Conservation (phyloP, 768 basidiomycete genomes). For the Trametes sanguinea region DNA sequence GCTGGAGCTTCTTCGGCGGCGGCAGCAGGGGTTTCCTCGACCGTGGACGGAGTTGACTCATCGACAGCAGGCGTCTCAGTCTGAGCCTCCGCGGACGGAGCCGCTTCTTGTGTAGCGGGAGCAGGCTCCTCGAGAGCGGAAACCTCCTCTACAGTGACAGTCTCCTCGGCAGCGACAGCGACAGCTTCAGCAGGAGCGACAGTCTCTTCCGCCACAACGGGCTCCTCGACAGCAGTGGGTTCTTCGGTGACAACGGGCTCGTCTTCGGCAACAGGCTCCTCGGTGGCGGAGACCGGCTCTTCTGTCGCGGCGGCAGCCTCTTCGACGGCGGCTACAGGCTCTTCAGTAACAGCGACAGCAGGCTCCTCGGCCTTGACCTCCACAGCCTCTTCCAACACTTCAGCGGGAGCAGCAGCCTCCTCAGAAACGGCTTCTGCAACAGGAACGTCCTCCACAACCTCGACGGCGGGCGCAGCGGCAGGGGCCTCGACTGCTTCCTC, state of each 20-base stretch:
- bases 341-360: neutral
- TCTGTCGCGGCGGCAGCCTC: neutral
- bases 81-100: too few relatives aligned
- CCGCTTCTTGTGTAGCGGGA: too few relatives aligned
- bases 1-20: neutral
- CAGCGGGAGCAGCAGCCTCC: neutral
- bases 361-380: neutral
- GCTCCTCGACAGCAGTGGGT: slow-evolving; percentile 2
- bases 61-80: too few relatives aligned
- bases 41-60: too few relatives aligned
- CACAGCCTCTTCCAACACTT: neutral
- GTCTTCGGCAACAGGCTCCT: neutral
- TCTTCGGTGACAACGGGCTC: neutral
- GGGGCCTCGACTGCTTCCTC: neutral
- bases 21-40: neutral
- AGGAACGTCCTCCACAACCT: neutral
- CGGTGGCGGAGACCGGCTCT: neutral
- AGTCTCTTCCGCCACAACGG: neutral
- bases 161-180: neutral
- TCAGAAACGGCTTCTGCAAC: neutral
- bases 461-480: neutral
- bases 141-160: neutral
- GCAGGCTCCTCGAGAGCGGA: neutral
- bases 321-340: neutral
- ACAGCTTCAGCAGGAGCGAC: neutral